Conservation (phyloP, 306 rosid genomes). For the Cotoneaster glaucophyllus region DNA sequence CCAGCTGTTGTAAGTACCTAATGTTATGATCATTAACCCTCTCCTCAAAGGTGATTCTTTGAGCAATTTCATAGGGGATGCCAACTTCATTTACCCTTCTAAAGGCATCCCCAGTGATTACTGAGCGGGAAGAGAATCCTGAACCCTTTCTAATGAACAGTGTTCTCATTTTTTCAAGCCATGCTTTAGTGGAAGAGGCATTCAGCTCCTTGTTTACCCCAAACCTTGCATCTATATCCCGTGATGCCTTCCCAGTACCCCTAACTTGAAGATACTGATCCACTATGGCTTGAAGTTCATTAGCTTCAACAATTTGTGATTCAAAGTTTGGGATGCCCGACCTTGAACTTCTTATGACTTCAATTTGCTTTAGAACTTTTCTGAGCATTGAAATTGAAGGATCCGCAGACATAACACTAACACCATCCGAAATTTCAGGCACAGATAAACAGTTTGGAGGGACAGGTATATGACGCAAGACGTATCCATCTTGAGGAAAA, state of each 20-base stretch:
- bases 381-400: constrained; percentile 68
- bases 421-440: constrained; percentile 96
- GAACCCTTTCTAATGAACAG: constrained; percentile 86
- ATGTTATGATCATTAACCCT: constrained; percentile 66
- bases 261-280: constrained; percentile 78
- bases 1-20: constrained; percentile 62
- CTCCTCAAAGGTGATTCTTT: constrained; percentile 81
- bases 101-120: constrained; percentile 91
- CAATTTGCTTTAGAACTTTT: constrained; percentile 69
- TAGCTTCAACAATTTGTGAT: constrained; percentile 74
- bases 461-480: constrained; percentile 65
- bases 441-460: constrained; percentile 94
- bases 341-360: constrained; percentile 67
- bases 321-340: constrained; percentile 82
- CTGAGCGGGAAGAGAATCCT: constrained; percentile 94
- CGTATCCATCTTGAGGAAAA: constrained; percentile 87
- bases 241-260: constrained; percentile 68
- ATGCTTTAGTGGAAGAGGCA: constrained; percentile 69
- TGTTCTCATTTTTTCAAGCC: constrained; percentile 93
- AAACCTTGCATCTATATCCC: constrained; percentile 51
- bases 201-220: constrained; percentile 66
- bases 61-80: constrained; percentile 78
- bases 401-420: constrained; percentile 79
- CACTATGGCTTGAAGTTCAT: constrained; percentile 60
- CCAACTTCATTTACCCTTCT: constrained; percentile 82